These are phyloP conservation scores for Paramecium caudatum DNA, from an alignment of 73 alveolate genomes.

Conservation along the genomic window DNA sequence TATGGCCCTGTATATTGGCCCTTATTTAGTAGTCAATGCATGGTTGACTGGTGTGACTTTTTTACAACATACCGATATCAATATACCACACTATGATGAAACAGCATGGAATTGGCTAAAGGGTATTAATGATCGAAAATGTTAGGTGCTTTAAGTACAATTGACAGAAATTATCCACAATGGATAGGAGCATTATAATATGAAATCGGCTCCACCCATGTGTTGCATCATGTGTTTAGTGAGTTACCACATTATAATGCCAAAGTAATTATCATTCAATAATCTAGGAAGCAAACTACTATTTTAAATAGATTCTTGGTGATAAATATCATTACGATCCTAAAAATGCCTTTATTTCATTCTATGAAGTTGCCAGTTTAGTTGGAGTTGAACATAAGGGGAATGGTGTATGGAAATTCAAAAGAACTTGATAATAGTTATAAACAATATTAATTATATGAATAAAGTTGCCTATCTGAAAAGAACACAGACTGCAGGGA, in stretches of 20 bases:
- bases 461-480: conserved; percentile 31
- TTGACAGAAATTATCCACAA: conserved; percentile 73
- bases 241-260: conserved; percentile 76
- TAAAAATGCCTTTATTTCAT: background rate
- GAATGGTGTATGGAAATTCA: conserved; percentile 11
- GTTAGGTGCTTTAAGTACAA: conserved; percentile 69
- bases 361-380: background rate
- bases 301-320: conserved; percentile 62
- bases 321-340: conserved; percentile 34
- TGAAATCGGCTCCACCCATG: conserved; percentile 72
- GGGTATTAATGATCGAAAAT: background rate
- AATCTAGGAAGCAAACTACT: conserved; percentile 63
- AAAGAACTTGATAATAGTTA: background rate
- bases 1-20: conserved; percentile 67
- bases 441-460: too few species aligned
- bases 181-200: conserved; percentile 58
- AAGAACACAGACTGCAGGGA: conserved; percentile 65
- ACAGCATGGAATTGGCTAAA: conserved; percentile 70
- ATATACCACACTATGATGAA: conserved; percentile 69
- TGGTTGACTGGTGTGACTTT: conserved; percentile 71
- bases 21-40: conserved; percentile 61
- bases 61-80: conserved; percentile 69
- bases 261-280: background rate
- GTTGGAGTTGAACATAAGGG: conserved; percentile 53
- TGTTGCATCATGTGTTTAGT: conserved; percentile 63